Conservation (phyloP, 768 basidiomycete species). For the Auriscalpium vulgare region DNA sequence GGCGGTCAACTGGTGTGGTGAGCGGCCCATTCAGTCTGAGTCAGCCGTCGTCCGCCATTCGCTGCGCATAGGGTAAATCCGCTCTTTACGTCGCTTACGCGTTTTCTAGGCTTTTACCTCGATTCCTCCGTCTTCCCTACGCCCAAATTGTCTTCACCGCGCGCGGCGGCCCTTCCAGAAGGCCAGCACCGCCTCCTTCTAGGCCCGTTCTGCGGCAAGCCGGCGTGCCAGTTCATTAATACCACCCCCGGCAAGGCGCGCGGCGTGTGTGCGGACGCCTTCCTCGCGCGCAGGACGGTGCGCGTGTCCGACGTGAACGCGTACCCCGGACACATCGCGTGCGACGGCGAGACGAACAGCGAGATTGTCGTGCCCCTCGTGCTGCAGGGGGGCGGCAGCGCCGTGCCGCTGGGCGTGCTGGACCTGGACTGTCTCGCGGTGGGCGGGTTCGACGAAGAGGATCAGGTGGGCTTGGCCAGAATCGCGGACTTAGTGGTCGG, state of each 20-base stretch:
- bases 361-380: conserved; percentile 84
- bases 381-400: conserved; percentile 24
- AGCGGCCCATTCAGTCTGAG: conserved; percentile 21
- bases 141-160: conserved; percentile 23
- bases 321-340: conserved; percentile 92
- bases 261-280: conserved; percentile 88
- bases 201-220: conserved; percentile 86
- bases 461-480: conserved; percentile 32
- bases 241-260: conserved; percentile 40
- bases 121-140: conserved; percentile 53
- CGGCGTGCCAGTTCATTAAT: conserved; percentile 82
- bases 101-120: conserved; percentile 75
- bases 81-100: not conserved
- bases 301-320: conserved; percentile 71
- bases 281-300: conserved; percentile 43
- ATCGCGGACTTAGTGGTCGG: conserved; percentile 27
- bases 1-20: conserved; percentile 92
- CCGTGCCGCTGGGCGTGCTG: conserved; percentile 34
- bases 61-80: too few species aligned
- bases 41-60: too few species aligned
- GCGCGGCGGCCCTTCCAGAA: conserved; percentile 3
- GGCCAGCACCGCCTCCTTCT: conserved; percentile 41
- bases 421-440: conserved; percentile 33
- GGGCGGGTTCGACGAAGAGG: conserved; percentile 35
- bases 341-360: conserved; percentile 84